Percentiles rank a stretch among this genome's conserved stretches.
Evolutionary conservation across 805 yeast species (phyloP).

Genomic region (Myxozyma melibiosi): DNA sequence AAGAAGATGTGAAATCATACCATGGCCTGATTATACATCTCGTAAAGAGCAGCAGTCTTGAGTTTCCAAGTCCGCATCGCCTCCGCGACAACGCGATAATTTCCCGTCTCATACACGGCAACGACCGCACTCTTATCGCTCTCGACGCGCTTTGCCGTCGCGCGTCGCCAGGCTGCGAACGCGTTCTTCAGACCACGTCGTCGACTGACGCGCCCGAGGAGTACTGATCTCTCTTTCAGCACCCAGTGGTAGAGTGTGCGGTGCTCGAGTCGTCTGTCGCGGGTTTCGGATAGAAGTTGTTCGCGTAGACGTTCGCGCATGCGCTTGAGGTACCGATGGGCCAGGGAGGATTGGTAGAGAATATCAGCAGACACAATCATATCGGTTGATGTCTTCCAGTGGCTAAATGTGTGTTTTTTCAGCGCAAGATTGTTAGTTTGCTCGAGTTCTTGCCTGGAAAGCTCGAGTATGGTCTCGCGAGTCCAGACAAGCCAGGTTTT

Average conservation of each 20-base stretch:
- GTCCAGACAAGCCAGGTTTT: constrained; percentile 17
- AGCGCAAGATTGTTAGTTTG: background rate
- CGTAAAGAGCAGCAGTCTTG: background rate
- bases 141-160: constrained; percentile 1
- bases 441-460: background rate
- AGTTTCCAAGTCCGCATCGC: constrained; percentile 9
- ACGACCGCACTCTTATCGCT: constrained; percentile 1
- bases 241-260: constrained; percentile 21
- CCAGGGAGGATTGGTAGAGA: constrained; percentile 2
- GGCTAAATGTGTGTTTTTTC: background rate
- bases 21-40: constrained; percentile 1
- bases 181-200: constrained; percentile 1
- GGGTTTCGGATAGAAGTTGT: background rate
- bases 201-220: constrained; percentile 9
- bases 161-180: constrained; percentile 11
- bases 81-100: constrained; percentile 7
- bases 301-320: constrained; percentile 20
- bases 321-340: constrained; percentile 8
- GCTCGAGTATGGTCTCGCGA: background rate
- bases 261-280: background rate
- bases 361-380: constrained; percentile 12
- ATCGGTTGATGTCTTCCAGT: constrained; percentile 11
- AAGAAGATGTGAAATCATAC: background rate
- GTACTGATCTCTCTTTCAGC: constrained; percentile 14
- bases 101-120: constrained; percentile 7